These are phyloP conservation scores for Solanum phureja DNA, from an alignment of 257 asterid genomes.

Conservation along the genomic window DNA sequence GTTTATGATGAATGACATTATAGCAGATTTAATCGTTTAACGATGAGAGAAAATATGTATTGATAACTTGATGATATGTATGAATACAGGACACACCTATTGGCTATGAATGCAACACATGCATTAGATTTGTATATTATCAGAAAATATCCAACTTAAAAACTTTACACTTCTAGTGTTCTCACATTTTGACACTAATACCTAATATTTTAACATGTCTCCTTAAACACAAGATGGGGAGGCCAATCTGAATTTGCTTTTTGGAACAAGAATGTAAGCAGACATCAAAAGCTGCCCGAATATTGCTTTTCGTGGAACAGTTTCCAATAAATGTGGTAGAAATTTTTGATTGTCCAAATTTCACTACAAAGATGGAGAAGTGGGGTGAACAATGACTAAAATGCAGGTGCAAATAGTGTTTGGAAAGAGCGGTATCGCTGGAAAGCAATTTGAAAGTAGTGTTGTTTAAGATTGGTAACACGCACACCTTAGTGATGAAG, in stretches of 20 bases:
- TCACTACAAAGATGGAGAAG: not conserved
- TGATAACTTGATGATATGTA: not conserved
- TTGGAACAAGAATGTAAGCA: no score
- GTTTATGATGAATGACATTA: not conserved
- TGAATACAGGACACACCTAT: not conserved
- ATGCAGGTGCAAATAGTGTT: not conserved
- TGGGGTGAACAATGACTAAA: not conserved
- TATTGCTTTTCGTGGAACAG: not conserved
- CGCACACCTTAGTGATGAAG: not conserved
- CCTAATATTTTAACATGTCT: no score
- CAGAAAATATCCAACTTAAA: not conserved
- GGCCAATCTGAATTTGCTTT: no score
- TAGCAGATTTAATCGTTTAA: not conserved
- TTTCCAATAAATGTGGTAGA: not conserved
- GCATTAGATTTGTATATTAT: not conserved
- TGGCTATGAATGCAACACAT: not conserved
- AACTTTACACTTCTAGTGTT: no score
- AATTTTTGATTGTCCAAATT: not conserved
- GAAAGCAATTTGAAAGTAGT: not conserved
- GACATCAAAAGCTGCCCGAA: not conserved
- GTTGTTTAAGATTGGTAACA: not conserved
- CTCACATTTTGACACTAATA: no score
- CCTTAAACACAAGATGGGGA: no score
- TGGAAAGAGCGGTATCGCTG: not conserved
- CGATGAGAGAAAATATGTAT: not conserved